Percentiles rank a stretch among this genome's conserved stretches.
Evolutionary conservation across 495 filamentous ascomycete species (phyloP).

Genomic region (Thermothielavioides terrestris): DNA sequence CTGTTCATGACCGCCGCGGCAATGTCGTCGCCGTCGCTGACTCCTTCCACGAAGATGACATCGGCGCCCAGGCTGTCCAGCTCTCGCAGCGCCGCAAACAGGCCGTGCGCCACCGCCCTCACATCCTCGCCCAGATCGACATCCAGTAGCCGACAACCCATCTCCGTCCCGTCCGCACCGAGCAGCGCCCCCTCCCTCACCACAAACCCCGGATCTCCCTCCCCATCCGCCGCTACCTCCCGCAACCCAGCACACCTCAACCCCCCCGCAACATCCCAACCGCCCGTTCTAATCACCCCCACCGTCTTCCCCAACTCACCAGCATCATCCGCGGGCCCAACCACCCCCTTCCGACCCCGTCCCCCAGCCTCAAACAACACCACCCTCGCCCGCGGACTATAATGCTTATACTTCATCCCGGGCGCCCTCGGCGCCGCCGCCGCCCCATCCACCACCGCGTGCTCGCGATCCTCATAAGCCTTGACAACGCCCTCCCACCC

Average conservation of each 20-base stretch:
- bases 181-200: constrained; percentile 28
- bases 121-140: constrained; percentile 59
- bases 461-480: constrained; percentile 61
- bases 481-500: constrained; percentile 71
- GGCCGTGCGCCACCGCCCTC: constrained; percentile 66
- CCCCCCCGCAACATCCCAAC: constrained; percentile 33
- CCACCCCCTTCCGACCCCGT: constrained; percentile 10
- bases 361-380: constrained; percentile 61
- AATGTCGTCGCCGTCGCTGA: constrained; percentile 69
- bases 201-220: constrained; percentile 14
- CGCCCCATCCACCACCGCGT: constrained; percentile 35
- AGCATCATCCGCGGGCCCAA: constrained; percentile 12
- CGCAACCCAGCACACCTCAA: constrained; percentile 6
- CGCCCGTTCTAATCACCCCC: constrained; percentile 38
- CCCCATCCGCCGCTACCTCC: constrained; percentile 18
- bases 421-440: constrained; percentile 63
- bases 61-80: constrained; percentile 72
- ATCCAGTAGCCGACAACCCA: constrained; percentile 42
- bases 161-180: constrained; percentile 13
- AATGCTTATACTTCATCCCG: constrained; percentile 99
- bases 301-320: constrained; percentile 16
- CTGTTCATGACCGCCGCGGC: constrained; percentile 97
- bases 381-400: constrained; percentile 83
- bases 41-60: constrained; percentile 86
- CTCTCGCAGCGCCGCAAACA: constrained; percentile 81